Conservation (phyloP, 805 yeast genomes). For the Peterozyma xylosa region DNA sequence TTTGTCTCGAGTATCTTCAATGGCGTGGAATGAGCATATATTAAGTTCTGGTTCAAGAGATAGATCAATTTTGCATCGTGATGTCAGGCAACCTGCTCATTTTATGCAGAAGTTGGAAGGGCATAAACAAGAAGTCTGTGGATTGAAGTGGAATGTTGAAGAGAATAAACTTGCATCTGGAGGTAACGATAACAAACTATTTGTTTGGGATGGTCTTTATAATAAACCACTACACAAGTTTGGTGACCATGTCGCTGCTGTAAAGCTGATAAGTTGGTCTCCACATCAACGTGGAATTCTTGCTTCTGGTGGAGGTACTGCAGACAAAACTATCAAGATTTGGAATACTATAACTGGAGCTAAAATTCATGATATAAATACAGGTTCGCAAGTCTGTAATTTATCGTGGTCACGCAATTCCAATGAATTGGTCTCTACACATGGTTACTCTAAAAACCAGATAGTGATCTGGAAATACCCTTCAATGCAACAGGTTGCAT, state of each 20-base stretch:
- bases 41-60: constrained; percentile 86
- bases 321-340: constrained; percentile 80
- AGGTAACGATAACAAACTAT: constrained; percentile 84
- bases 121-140: constrained; percentile 95
- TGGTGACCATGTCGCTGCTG: constrained; percentile 87
- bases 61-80: constrained; percentile 77
- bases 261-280: constrained; percentile 95
- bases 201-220: constrained; percentile 80
- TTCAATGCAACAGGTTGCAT: constrained; percentile 86
- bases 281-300: constrained; percentile 92
- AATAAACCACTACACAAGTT: constrained; percentile 65
- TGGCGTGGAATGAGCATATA: constrained; percentile 92
- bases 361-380: constrained; percentile 72
- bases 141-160: constrained; percentile 87
- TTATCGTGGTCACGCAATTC: constrained; percentile 89
- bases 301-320: constrained; percentile 97
- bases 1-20: constrained; percentile 70
- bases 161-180: constrained; percentile 93
- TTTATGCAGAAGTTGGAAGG: constrained; percentile 61
- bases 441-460: constrained; percentile 88
- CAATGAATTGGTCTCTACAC: constrained; percentile 88
- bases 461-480: constrained; percentile 93
- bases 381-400: constrained; percentile 96
- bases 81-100: constrained; percentile 82
- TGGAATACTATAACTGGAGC: constrained; percentile 87